Evolutionary conservation across 2,329 filamentous ascomycete species (phyloP).

Genomic region (Pseudocercospora pini-densiflorae): DNA sequence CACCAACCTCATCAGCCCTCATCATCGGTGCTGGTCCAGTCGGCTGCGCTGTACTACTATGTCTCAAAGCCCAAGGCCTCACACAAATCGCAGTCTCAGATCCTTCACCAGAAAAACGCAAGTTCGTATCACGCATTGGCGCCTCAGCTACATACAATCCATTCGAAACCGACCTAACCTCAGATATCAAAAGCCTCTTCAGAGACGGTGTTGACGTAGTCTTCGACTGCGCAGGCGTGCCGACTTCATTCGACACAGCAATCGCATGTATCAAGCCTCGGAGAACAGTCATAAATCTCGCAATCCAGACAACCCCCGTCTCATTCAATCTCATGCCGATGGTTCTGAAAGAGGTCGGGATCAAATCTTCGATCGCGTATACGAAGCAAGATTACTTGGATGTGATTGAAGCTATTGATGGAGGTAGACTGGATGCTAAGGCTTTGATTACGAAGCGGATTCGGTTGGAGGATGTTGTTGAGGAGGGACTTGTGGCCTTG

Average conservation of each 20-base stretch:
- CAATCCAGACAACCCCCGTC: not conserved
- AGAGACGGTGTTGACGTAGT: slow-evolving; percentile 14
- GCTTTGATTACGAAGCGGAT: slow-evolving; percentile 17
- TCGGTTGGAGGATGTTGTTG: slow-evolving; percentile 16
- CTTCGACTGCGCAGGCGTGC: slow-evolving; percentile 18
- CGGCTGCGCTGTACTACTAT: slow-evolving; percentile 16
- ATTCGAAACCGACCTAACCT: not conserved
- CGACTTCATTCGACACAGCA: slow-evolving; percentile 14
- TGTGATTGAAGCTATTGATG: slow-evolving; percentile 12
- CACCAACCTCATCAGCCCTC: slow-evolving; percentile 7
- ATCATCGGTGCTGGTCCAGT: slow-evolving; percentile 19
- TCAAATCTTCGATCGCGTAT: slow-evolving; percentile 12
- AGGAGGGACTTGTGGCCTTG: slow-evolving; percentile 8
- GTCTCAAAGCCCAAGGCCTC: slow-evolving; percentile 14
- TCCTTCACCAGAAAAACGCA: slow-evolving; percentile 4
- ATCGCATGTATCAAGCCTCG: slow-evolving; percentile 7
- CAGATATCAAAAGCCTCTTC: not conserved
- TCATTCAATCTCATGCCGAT: slow-evolving; percentile 12
- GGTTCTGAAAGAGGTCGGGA: slow-evolving; percentile 7
- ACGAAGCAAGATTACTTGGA: slow-evolving; percentile 10
- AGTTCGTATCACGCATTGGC: slow-evolving; percentile 7
- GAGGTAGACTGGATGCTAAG: slow-evolving; percentile 8
- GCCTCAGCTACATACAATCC: slow-evolving; percentile 7
- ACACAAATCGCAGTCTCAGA: slow-evolving; percentile 17
- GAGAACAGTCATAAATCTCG: slow-evolving; percentile 11